Conservation (phyloP, 2,329 filamentous ascomycete genomes). For the Pseudocercospora ulei region DNA sequence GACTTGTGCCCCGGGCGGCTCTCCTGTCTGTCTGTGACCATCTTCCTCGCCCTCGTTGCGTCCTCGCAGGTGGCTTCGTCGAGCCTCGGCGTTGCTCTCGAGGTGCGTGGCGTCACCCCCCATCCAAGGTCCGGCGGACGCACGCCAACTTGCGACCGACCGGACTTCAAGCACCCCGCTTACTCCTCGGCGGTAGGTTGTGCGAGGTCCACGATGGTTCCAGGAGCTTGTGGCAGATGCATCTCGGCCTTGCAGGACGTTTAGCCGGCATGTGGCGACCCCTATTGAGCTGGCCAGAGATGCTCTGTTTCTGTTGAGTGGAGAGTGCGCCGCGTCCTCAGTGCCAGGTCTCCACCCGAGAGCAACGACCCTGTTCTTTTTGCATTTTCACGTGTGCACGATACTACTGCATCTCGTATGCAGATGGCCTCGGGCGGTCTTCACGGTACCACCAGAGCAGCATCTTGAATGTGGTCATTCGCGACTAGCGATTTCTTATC, state of each 20-base stretch:
- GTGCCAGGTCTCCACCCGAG: too few relatives aligned
- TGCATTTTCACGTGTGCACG: too few relatives aligned
- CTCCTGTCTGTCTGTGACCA: constrained; percentile 5
- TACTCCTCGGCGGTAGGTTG: constrained; percentile 5
- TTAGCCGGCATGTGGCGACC: neutral
- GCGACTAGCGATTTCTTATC: too few relatives aligned
- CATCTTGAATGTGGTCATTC: too few relatives aligned
- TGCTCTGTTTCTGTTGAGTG: too few relatives aligned
- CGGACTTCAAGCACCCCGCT: constrained; percentile 14
- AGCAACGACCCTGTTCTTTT: too few relatives aligned
- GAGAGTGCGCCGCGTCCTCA: neutral
- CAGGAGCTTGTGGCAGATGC: neutral
- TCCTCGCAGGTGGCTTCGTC: constrained; percentile 12
- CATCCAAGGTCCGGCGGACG: constrained; percentile 18
- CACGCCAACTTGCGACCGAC: constrained; percentile 17
- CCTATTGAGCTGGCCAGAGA: neutral
- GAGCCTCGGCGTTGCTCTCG: constrained; percentile 8
- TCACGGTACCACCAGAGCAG: too few relatives aligned
- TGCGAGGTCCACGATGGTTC: constrained; percentile 2
- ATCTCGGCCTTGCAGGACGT: neutral
- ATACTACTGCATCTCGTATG: too few relatives aligned
- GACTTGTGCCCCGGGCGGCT: constrained; percentile 1
- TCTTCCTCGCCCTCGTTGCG: constrained; percentile 6
- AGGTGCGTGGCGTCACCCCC: constrained; percentile 16
- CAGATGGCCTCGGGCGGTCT: too few relatives aligned